phyloP scores from a whole-genome alignment of 495 filamentous ascomycete species.

The Neurospora sp. region DNA sequence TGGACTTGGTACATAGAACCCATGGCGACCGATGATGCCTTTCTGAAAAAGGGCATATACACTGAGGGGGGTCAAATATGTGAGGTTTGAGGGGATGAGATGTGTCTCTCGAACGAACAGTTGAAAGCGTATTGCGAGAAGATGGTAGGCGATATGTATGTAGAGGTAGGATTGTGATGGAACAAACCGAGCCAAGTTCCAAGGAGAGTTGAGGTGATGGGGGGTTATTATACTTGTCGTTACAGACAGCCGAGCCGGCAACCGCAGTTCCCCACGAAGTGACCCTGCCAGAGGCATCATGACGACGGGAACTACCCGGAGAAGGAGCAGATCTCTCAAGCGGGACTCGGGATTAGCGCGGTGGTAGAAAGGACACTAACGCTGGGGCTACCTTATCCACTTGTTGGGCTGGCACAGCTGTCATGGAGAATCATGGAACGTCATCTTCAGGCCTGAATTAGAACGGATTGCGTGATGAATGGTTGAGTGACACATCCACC shows the following conservation, averaged over 20 bases:
- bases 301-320: too few species aligned
- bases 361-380: too few species aligned
- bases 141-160: not conserved
- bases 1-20: slow-evolving; percentile 24
- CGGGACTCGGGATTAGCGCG: too few species aligned
- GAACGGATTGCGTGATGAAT: not conserved
- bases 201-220: not conserved
- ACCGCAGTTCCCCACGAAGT: not conserved
- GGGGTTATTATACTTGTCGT: not conserved
- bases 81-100: not conserved
- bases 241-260: not conserved
- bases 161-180: not conserved
- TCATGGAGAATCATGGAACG: too few species aligned
- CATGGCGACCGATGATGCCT: slow-evolving; percentile 15
- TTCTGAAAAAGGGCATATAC: not conserved
- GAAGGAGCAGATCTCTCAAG: too few species aligned
- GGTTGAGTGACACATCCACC: not conserved
- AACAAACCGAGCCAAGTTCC: not conserved
- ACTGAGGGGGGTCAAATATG: not conserved
- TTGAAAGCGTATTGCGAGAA: not conserved
- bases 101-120: not conserved
- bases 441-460: not conserved
- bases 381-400: too few species aligned
- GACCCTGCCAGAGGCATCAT: too few species aligned
- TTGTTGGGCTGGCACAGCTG: too few species aligned